phyloP scores from a whole-genome alignment of 495 filamentous ascomycete species.

The Neurospora intermedia region DNA sequence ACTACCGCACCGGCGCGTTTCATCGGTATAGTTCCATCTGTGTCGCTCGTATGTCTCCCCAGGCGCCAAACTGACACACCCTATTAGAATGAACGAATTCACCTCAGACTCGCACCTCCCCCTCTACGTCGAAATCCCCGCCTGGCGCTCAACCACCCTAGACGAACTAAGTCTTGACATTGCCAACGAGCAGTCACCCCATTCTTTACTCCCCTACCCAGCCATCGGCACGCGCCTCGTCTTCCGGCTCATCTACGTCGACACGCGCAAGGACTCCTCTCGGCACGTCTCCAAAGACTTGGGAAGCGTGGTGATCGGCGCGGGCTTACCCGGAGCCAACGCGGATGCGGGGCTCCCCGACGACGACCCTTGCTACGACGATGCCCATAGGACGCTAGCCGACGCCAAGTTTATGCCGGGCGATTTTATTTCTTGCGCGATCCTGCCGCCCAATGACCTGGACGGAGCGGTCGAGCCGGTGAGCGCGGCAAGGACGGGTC shows the following conservation, averaged over 20 bases:
- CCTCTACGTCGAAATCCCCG: conserved; percentile 71
- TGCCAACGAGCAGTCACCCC: conserved; percentile 13
- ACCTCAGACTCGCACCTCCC: conserved; percentile 40
- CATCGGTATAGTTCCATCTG: conserved; percentile 44
- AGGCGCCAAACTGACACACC: not conserved
- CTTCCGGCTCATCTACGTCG: conserved; percentile 80
- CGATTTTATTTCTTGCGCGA: conserved; percentile 74
- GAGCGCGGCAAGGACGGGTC: conserved; percentile 26
- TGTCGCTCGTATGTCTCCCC: not conserved
- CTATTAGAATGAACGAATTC: conserved; percentile 56
- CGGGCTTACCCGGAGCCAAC: conserved; percentile 21
- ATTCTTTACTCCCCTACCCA: conserved; percentile 55
- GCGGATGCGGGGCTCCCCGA: not conserved
- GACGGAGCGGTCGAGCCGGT: conserved; percentile 63
- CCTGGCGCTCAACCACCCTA: conserved; percentile 77
- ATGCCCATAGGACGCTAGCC: conserved; percentile 55
- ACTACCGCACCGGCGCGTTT: conserved; percentile 64
- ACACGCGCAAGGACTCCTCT: conserved; percentile 48
- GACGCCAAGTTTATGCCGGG: conserved; percentile 78
- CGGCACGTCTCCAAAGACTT: conserved; percentile 66
- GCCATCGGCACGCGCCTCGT: conserved; percentile 70
- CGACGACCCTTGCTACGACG: not conserved
- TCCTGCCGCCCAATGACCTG: conserved; percentile 55
- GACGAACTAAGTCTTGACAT: conserved; percentile 67
- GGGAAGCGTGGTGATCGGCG: conserved; percentile 70